Evolutionary conservation across 2,329 filamentous ascomycete genomes (phyloP), one percentile per base, ranked within the genome.

Genomic region (Xylaria sp.): DNA sequence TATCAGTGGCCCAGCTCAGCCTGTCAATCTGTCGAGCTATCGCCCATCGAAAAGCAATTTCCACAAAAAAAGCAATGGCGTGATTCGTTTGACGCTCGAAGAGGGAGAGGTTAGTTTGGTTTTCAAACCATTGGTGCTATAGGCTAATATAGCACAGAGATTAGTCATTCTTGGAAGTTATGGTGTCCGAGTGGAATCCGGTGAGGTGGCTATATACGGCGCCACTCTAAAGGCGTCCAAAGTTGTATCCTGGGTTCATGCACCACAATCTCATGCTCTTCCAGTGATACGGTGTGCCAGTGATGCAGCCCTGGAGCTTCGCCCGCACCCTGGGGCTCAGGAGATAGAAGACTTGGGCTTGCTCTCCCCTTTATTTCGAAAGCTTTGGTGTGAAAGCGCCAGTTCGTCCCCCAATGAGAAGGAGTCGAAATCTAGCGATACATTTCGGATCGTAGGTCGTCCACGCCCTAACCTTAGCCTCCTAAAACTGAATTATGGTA

Each of bases 161-260:
- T 77, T 90, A 40, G 78, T 87, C 4, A 76, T 89, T 8, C 77
- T 92, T 10, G 91, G 91, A 1, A 87, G 85, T 69, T 95, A 87
- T 73, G 85, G 87, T 15, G 72, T 94, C 29, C 79, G 79, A 11
- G 81, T 94, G 0, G 69, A 79, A 8, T 80, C 80, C 54, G 91
- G 91, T 2, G 80, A 87, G 43, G 78, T 90, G 23, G 87, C 85
- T 1, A 74, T 94, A 25, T 83, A 86, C 13, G 90, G 91, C 15
- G 87, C 90, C 6, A 84, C 81, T 6, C 72, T 94, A 3, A 77
- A 78, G 10, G 72, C 82, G 1, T 79, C 81, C 0, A 76, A 81
- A 25, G 73, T 69, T 1, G 71, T 78, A 5, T 78, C 83, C 65
- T 87, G 84, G 79, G 80, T 91, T 15, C 86, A 85, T 72, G 88